phyloP scores from a whole-genome alignment of 495 filamentous ascomycete genomes.

The Chaetomium fimeti region DNA sequence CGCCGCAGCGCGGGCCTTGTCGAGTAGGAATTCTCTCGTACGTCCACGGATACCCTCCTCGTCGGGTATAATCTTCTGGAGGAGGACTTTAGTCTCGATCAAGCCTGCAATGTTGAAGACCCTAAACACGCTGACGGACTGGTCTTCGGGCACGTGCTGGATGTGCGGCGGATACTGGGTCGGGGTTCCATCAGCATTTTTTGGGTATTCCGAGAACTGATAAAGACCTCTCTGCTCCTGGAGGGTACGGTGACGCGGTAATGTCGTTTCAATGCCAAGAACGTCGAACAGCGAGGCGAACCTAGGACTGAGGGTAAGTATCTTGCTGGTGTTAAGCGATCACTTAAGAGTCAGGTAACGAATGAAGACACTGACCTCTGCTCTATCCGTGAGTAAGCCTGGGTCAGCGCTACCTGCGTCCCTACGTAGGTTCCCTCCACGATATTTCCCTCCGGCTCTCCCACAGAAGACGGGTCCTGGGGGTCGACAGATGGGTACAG shows the following conservation, averaged over 20 bases:
- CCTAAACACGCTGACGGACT: conserved; percentile 25
- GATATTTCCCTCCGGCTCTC: conserved; percentile 32
- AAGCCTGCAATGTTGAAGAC: conserved; percentile 40
- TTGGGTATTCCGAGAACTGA: conserved; percentile 33
- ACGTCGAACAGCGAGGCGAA: conserved; percentile 42
- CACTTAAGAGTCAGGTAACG: neutral
- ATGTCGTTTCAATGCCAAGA: conserved; percentile 36
- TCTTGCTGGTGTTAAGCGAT: neutral
- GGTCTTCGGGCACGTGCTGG: conserved; percentile 31
- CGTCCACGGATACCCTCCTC: conserved; percentile 35
- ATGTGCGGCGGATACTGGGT: conserved; percentile 42
- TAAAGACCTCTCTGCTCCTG: conserved; percentile 38
- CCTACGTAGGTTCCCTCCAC: conserved; percentile 37
- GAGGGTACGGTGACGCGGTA: conserved; percentile 35
- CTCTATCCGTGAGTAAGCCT: conserved; percentile 42
- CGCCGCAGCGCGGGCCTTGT: conserved; percentile 27
- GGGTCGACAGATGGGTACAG: conserved; percentile 33
- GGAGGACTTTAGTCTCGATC: conserved; percentile 35
- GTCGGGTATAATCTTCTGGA: conserved; percentile 39
- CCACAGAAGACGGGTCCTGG: conserved; percentile 22
- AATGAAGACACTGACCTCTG: conserved; percentile 33
- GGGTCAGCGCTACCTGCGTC: conserved; percentile 43
- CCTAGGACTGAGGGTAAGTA: conserved; percentile 21
- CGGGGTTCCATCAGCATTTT: conserved; percentile 28
- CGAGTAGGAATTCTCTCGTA: conserved; percentile 34